Conservation (phyloP, 1,284 basidiomycete species). For the Agroathelia rolfsii region DNA sequence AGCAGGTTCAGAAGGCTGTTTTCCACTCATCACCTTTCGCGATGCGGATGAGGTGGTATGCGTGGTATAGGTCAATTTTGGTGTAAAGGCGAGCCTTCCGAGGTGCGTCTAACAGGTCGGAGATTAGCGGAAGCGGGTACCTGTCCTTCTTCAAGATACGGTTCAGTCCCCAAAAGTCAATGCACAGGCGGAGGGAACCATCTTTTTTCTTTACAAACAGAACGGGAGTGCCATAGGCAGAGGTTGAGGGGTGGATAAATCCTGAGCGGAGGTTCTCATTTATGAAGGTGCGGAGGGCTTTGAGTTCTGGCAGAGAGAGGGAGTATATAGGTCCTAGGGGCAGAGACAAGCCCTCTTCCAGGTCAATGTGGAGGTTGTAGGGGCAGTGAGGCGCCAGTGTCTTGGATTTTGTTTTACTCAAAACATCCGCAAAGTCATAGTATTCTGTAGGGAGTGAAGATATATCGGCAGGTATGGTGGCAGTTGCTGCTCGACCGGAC, state of each 20-base stretch:
- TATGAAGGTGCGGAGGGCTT: constrained; percentile 13
- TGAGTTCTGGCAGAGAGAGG: constrained; percentile 15
- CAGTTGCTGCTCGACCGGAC: too few species aligned
- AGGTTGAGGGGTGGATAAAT: constrained; percentile 13
- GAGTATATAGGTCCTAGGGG: constrained; percentile 18
- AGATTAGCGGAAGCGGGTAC: constrained; percentile 21
- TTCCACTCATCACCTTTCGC: constrained; percentile 22
- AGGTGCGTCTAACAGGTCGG: constrained; percentile 21
- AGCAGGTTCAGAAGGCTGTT: constrained; percentile 23
- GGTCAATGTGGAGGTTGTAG: constrained; percentile 15
- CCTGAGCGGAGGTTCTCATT: constrained; percentile 16
- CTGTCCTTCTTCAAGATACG: constrained; percentile 16
- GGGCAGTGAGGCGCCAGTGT: constrained; percentile 18
- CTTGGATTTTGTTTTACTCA: constrained; percentile 17
- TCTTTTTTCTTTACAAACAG: constrained; percentile 30
- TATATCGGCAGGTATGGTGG: too few species aligned
- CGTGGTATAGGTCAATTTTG: constrained; percentile 20
- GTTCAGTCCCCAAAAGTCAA: constrained; percentile 28
- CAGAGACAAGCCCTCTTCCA: constrained; percentile 16
- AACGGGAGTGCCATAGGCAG: constrained; percentile 17
- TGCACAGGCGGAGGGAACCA: constrained; percentile 20
- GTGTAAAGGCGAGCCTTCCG: constrained; percentile 17
- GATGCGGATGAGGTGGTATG: constrained; percentile 21
- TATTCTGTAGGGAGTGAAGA: too few species aligned
- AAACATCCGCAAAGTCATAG: constrained; percentile 16